A percentile compares a stretch with the other conserved stretches of the same genome.
Evolutionary conservation across 306 rosid genomes (phyloP).

Genomic region (Malus sylvestris): DNA sequence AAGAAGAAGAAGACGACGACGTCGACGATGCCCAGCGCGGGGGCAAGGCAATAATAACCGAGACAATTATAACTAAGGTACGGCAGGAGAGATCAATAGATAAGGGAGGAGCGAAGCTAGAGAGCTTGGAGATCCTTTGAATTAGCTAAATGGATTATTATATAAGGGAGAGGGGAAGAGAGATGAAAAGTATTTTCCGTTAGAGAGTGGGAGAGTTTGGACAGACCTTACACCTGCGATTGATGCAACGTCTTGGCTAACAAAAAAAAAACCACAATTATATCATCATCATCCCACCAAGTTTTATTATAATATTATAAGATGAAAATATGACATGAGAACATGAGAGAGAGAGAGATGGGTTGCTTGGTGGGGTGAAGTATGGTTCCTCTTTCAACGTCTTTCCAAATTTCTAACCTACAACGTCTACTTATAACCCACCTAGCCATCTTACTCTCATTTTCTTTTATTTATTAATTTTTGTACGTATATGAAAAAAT

Average conservation of each 20-base stretch:
- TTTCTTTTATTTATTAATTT: background rate
- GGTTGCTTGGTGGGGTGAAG: slow-evolving; percentile 77
- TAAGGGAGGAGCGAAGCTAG: background rate
- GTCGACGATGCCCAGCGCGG: background rate
- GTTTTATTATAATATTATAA: background rate
- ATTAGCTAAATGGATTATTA: background rate
- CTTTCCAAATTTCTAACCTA: slow-evolving; percentile 93
- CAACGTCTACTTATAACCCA: slow-evolving; percentile 98
- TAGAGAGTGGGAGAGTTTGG: slow-evolving; percentile 72
- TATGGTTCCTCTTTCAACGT: slow-evolving; percentile 97
- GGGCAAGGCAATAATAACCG: background rate
- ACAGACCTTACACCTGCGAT: slow-evolving; percentile 74
- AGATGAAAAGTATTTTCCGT: slow-evolving; percentile 79
- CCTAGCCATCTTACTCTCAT: slow-evolving; percentile 25
- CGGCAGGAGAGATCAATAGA: background rate
- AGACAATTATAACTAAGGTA: background rate
- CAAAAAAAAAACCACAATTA: slow-evolving; percentile 29
- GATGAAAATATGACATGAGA: slow-evolving; percentile 7
- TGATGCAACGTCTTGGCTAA: slow-evolving; percentile 97
- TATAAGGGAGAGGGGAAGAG: slow-evolving; percentile 23
- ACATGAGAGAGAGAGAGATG: slow-evolving; percentile 17
- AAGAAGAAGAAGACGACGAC: background rate
- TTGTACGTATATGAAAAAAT: background rate
- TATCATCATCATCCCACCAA: background rate
- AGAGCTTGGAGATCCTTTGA: background rate